Evolutionary conservation across 805 yeast species (phyloP).

Genomic region (Candida nemodendra): DNA sequence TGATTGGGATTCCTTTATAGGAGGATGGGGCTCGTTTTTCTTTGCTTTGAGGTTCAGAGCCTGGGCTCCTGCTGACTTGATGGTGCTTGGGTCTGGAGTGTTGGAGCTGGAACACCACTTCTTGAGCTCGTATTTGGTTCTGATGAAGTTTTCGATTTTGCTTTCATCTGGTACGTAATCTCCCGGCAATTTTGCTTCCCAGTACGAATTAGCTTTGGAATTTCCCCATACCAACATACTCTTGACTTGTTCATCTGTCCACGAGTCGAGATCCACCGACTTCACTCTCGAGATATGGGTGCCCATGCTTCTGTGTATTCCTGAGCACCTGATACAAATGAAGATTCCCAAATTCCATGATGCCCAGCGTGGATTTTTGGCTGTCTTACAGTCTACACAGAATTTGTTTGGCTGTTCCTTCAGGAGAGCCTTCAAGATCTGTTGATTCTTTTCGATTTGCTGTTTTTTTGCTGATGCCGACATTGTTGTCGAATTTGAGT

Average conservation of each 20-base stretch:
- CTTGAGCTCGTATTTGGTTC: slow-evolving; percentile 87
- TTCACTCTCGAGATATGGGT: slow-evolving; percentile 93
- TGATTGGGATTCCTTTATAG: not conserved
- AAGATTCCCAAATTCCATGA: slow-evolving; percentile 94
- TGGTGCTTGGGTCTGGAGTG: slow-evolving; percentile 59
- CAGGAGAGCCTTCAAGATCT: slow-evolving; percentile 69
- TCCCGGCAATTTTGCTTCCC: slow-evolving; percentile 79
- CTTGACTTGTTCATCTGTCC: slow-evolving; percentile 91
- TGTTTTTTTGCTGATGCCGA: slow-evolving; percentile 16
- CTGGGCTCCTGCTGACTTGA: slow-evolving; percentile 15
- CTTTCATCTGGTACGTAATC: slow-evolving; percentile 75
- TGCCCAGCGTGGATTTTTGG: slow-evolving; percentile 96
- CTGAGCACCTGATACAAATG: slow-evolving; percentile 92
- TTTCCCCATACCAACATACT: slow-evolving; percentile 88
- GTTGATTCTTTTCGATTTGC: slow-evolving; percentile 54
- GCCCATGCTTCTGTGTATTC: slow-evolving; percentile 93
- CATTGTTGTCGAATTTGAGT: slow-evolving; percentile 2
- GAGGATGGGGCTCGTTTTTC: slow-evolving; percentile 1
- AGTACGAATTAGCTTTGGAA: slow-evolving; percentile 68
- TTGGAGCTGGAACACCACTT: slow-evolving; percentile 70
- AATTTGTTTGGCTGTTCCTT: slow-evolving; percentile 72
- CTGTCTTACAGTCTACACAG: slow-evolving; percentile 90
- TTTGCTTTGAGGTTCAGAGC: slow-evolving; percentile 2
- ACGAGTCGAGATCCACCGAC: slow-evolving; percentile 90
- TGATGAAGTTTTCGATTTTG: slow-evolving; percentile 84